phyloP scores from a whole-genome alignment of 352 stramenopile genomes.

The Phytophthora tentaculata region DNA sequence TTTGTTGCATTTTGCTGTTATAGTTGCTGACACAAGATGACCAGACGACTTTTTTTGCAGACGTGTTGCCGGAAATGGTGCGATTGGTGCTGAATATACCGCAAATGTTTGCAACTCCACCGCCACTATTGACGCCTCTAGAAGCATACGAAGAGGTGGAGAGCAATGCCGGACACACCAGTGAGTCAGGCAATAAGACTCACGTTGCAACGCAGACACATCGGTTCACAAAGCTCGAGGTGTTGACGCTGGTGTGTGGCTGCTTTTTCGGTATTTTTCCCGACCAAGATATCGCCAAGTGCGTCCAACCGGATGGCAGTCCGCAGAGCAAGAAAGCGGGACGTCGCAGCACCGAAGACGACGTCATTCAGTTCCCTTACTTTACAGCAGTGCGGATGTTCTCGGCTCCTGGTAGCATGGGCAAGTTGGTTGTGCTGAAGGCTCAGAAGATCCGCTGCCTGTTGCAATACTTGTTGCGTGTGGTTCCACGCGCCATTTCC shows the following conservation, averaged over 20 bases:
- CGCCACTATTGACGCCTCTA: conserved; percentile 46
- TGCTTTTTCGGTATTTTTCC: conserved; percentile 77
- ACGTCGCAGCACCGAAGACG: conserved; percentile 11
- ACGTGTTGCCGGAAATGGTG: conserved; percentile 57
- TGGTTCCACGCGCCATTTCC: conserved; percentile 42
- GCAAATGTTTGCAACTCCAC: conserved; percentile 47
- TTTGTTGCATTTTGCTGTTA: neutral
- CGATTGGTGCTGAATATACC: conserved; percentile 57
- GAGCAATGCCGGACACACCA: neutral
- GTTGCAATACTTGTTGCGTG: conserved; percentile 71
- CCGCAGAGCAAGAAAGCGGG: conserved; percentile 10
- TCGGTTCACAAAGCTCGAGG: conserved; percentile 53
- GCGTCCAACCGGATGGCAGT: conserved; percentile 1
- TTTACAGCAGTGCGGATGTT: conserved; percentile 61
- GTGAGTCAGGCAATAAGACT: conserved; percentile 1
- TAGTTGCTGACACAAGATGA: conserved; percentile 51
- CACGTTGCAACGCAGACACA: conserved; percentile 33
- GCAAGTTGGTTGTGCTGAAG: conserved; percentile 47
- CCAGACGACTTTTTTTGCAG: conserved; percentile 44
- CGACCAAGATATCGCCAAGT: conserved; percentile 41
- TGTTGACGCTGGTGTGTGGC: conserved; percentile 51
- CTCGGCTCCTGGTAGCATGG: conserved; percentile 26
- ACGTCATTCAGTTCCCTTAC: conserved; percentile 52
- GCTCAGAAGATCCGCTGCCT: conserved; percentile 74
- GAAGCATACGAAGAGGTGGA: conserved; percentile 10